phyloP scores from a whole-genome alignment of 2,329 filamentous ascomycete species.

The Aspergillus pseudoterreus region DNA sequence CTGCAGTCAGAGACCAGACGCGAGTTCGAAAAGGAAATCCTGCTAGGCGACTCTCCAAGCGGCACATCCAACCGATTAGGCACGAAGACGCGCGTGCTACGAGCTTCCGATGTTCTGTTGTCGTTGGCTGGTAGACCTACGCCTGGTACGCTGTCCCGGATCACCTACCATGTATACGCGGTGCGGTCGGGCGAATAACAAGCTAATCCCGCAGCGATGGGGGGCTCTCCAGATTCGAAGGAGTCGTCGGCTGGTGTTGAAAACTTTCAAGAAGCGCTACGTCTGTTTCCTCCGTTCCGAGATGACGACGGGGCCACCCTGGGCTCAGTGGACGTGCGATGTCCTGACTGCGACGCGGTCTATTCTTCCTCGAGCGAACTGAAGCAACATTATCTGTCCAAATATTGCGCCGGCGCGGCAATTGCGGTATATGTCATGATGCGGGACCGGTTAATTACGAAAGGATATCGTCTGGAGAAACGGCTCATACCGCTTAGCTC shows the following conservation, averaged over 20 bases:
- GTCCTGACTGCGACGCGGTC: slow-evolving; percentile 28
- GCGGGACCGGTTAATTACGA: slow-evolving; percentile 30
- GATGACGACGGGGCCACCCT: slow-evolving; percentile 20
- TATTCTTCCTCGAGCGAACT: slow-evolving; percentile 26
- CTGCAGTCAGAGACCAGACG: slow-evolving; percentile 9
- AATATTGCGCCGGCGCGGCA: slow-evolving; percentile 25
- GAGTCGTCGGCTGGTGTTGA: slow-evolving; percentile 17
- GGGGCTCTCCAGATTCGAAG: slow-evolving; percentile 5
- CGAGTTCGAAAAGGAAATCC: slow-evolving; percentile 18
- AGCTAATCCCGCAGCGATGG: slow-evolving; percentile 1
- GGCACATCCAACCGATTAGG: slow-evolving; percentile 11
- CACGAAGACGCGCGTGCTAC: slow-evolving; percentile 16
- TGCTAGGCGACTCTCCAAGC: slow-evolving; percentile 11
- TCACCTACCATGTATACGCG: slow-evolving; percentile 4
- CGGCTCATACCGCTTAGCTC: slow-evolving; percentile 23
- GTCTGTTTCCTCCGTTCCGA: slow-evolving; percentile 23
- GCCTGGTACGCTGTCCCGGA: slow-evolving; percentile 13
- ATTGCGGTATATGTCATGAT: slow-evolving; percentile 30
- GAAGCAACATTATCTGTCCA: slow-evolving; percentile 26
- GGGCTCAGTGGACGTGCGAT: slow-evolving; percentile 19
- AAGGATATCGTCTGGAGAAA: slow-evolving; percentile 30
- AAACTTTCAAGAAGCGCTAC: slow-evolving; percentile 24
- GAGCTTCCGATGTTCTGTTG: slow-evolving; percentile 20
- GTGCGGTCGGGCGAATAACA: not conserved
- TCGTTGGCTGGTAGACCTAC: slow-evolving; percentile 18